Percentiles rank a stretch among this genome's conserved stretches.
These are phyloP conservation scores for Ogataea trehalophila DNA, from an alignment of 805 yeast species.

Conservation along the genomic window DNA sequence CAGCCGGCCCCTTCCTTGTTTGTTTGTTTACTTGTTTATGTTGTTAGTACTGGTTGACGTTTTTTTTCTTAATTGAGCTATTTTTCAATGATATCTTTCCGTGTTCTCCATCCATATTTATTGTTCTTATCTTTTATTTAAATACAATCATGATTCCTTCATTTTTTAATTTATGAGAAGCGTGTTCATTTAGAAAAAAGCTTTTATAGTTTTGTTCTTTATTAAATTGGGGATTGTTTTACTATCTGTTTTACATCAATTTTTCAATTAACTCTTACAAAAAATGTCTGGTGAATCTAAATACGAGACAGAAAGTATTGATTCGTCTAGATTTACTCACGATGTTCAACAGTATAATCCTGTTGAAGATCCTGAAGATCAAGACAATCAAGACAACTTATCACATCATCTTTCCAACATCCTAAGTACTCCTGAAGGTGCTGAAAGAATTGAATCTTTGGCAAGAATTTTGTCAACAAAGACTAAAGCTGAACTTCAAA, in stretches of 20 bases:
- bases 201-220: too few species aligned
- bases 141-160: too few species aligned
- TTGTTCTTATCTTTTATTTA: too few species aligned
- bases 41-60: too few species aligned
- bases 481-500: constrained; percentile 40
- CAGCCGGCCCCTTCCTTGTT: too few species aligned
- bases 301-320: constrained; percentile 19
- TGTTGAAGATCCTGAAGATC: constrained; percentile 20
- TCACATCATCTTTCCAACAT: constrained; percentile 26
- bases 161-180: too few species aligned
- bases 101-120: too few species aligned
- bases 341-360: constrained; percentile 25
- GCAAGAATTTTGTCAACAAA: constrained; percentile 47
- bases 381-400: constrained; percentile 19
- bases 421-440: constrained; percentile 23
- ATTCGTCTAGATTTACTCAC: constrained; percentile 17
- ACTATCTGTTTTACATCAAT: background rate
- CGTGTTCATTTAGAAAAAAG: too few species aligned
- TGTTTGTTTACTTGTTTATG: too few species aligned
- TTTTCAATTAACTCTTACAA: background rate
- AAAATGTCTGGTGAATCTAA: background rate
- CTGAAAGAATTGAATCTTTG: constrained; percentile 39
- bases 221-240: background rate
- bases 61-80: too few species aligned
- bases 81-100: too few species aligned